Evolutionary conservation across 2,329 filamentous ascomycete species (phyloP).

Genomic region (Hymenoscyphus linearis): DNA sequence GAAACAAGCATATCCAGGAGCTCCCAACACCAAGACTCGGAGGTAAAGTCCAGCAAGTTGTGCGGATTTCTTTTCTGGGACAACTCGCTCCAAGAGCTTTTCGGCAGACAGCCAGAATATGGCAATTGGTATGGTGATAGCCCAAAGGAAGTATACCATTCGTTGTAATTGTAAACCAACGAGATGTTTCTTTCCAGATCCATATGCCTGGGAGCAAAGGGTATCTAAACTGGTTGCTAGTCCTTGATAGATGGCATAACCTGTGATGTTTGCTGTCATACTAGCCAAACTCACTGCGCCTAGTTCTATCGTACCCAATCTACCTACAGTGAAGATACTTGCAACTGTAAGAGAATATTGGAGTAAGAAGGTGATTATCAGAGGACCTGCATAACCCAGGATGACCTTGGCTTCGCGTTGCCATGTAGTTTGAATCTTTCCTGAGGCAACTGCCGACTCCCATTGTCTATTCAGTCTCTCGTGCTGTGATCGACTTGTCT

Average conservation of each 20-base stretch:
- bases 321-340: conserved; percentile 73
- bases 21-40: conserved; percentile 62
- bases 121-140: conserved; percentile 66
- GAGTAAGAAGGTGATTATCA: conserved; percentile 69
- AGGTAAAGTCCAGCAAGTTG: conserved; percentile 68
- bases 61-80: conserved; percentile 68
- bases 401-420: conserved; percentile 82
- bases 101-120: conserved; percentile 64
- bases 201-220: conserved; percentile 88
- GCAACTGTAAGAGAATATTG: conserved; percentile 83
- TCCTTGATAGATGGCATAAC: conserved; percentile 74
- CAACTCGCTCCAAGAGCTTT: conserved; percentile 57
- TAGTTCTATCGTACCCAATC: conserved; percentile 65
- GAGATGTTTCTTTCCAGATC: conserved; percentile 81
- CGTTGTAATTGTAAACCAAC: conserved; percentile 80
- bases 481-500: conserved; percentile 43
- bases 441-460: conserved; percentile 77
- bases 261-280: conserved; percentile 78
- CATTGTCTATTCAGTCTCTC: conserved; percentile 67
- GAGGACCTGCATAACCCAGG: conserved; percentile 61
- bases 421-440: conserved; percentile 86
- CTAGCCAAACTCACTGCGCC: conserved; percentile 63
- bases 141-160: conserved; percentile 73
- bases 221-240: conserved; percentile 88
- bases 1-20: conserved; percentile 71